Evolutionary conservation across 257 asterid genomes (phyloP).

Genomic region (Nicotiana knightiana): DNA sequence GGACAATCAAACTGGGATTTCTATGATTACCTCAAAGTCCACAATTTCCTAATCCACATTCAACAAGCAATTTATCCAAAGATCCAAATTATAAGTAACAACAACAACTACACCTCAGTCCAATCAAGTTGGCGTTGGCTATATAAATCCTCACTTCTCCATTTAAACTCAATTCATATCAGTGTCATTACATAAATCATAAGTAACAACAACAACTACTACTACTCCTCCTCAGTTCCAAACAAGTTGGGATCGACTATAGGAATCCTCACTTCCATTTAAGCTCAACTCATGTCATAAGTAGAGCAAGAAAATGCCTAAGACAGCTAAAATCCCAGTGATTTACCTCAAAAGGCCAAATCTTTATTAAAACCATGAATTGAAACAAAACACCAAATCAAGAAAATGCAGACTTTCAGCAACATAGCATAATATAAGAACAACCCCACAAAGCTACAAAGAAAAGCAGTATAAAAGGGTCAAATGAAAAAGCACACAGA

Average conservation of each 20-base stretch:
- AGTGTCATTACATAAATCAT: too few species aligned
- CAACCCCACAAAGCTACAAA: not conserved
- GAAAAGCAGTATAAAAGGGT: not conserved
- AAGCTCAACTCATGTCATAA: not conserved
- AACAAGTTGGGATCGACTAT: too few species aligned
- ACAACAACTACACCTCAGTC: too few species aligned
- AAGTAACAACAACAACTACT: too few species aligned
- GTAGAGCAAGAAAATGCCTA: not conserved
- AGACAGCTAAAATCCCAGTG: not conserved
- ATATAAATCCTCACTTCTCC: too few species aligned
- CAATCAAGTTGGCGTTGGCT: too few species aligned
- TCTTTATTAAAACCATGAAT: not conserved
- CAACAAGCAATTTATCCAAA: not conserved
- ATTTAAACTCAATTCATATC: too few species aligned
- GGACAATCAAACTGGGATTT: not conserved
- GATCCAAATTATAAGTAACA: not conserved
- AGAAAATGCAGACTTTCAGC: not conserved
- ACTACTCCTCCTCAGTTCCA: too few species aligned
- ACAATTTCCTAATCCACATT: not conserved
- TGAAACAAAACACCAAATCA: not conserved
- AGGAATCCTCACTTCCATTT: too few species aligned
- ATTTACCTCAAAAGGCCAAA: not conserved
- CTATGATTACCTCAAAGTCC: not conserved
- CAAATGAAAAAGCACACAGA: conserved; percentile 7
- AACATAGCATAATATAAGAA: not conserved